These are phyloP conservation scores for Arctostaphylos glauca DNA, from an alignment of 148 eudicot genomes.

Conservation along the genomic window DNA sequence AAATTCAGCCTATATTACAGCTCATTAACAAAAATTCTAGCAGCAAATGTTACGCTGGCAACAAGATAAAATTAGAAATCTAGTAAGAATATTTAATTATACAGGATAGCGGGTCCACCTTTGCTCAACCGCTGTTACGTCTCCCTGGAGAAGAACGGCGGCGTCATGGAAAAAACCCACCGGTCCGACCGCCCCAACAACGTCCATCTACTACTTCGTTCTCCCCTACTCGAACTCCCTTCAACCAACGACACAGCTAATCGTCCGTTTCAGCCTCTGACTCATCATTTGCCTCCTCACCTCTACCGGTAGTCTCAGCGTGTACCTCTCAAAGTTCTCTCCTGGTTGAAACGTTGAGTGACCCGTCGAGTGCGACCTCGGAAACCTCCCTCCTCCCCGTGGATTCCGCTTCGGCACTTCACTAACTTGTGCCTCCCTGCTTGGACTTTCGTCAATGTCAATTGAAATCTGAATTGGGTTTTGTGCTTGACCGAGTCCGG, in stretches of 20 bases:
- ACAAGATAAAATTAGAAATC: neutral
- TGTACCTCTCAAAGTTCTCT: too few species aligned
- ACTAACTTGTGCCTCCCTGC: conserved; percentile 15
- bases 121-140: neutral
- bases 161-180: conserved; percentile 9
- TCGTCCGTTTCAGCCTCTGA: conserved; percentile 28
- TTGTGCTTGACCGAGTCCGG: neutral
- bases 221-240: conserved; percentile 12
- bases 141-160: conserved; percentile 13
- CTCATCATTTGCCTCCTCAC: conserved; percentile 32
- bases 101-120: neutral
- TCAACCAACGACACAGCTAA: conserved; percentile 28
- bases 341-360: too few species aligned
- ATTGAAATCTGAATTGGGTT: neutral
- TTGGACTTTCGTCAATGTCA: neutral
- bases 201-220: neutral
- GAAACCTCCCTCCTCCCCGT: neutral
- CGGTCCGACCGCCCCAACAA: conserved; percentile 14
- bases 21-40: too few species aligned
- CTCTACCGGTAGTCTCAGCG: conserved; percentile 36
- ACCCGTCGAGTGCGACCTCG: conserved; percentile 29
- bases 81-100: neutral
- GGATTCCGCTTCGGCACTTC: conserved; percentile 24
- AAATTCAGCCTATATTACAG: too few species aligned
- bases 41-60: neutral